Base-by-base conservation (phyloP, 176 grass and related monocot species). In the Poa pratensis region DNA sequence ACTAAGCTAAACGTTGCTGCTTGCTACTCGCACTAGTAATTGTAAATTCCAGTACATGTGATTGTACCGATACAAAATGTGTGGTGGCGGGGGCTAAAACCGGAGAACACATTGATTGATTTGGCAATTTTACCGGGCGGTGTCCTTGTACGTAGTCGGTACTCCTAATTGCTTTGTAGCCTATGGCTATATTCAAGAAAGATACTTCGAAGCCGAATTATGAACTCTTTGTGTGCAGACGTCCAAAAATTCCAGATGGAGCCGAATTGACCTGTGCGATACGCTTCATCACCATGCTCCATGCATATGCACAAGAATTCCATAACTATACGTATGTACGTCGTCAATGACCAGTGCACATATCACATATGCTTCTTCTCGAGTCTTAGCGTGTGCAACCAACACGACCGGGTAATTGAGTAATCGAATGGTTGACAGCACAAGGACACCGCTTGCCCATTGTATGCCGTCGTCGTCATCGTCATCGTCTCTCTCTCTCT, bases 221-320 rank as follows among this genome's bases (percentile, higher is more conserved):
- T 68, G 9, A 30, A n/a, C 20, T 57, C 6, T 30, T 84, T 55
- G 53, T n/a, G n/a, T 71, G 49, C 8, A 30, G 39, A 39, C 20
- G 46, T 23, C 27, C 13, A 67, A 15, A 22, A 15, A 3, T 9
- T 62, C 45, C 30, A 67, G 3, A 46, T 14, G 37, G 40, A 19
- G n/a, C 54, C 39, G 18, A 26, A 53, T 76, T 76, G 82, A 85
- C 73, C 72, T 67, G 59, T 54, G 59, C 1, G 60, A 43, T 27
- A n/a, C 83, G 30, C 48, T 77, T 77, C 60, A 68, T 18, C 45
- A 51, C 8, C 50, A 7, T 55, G 17, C 6, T 27, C 34, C 24
- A n/a, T 34, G 40, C 77, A 52, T 7, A 54, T 16, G 62, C 35
- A 28, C 61, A 30, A 0, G 26, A 64, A 30, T 64, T 39, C 2